These are phyloP conservation scores for Achaetomiella virescens DNA, from an alignment of 495 filamentous ascomycete species.

Conservation along the genomic window DNA sequence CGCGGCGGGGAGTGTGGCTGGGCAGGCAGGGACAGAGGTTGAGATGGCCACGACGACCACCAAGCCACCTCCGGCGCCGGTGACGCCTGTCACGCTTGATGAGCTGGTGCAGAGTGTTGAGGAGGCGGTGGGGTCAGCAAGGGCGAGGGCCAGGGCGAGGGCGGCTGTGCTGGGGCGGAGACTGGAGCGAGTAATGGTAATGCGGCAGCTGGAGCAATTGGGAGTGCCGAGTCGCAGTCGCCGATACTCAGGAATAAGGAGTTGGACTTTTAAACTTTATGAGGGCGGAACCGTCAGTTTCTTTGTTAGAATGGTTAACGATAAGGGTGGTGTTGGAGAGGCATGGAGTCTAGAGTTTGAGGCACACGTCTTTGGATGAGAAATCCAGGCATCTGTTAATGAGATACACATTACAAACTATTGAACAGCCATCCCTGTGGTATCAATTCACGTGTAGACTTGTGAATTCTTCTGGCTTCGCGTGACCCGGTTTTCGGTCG, in stretches of 20 bases:
- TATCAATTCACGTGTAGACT: no score
- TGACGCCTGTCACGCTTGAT: conserved; percentile 17
- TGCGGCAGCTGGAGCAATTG: background rate
- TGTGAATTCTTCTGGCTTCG: no score
- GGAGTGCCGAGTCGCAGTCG: background rate
- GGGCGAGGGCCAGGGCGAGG: conserved; percentile 11
- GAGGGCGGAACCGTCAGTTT: no score
- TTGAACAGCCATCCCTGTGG: no score
- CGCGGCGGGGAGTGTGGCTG: background rate
- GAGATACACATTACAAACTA: no score
- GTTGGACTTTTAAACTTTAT: conserved; percentile 8
- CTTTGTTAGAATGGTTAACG: no score
- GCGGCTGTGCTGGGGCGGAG: background rate
- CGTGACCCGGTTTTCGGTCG: no score
- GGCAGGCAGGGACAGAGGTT: background rate
- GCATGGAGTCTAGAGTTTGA: no score
- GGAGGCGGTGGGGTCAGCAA: conserved; percentile 15
- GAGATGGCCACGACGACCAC: background rate
- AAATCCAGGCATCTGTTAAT: no score
- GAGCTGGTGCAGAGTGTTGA: conserved; percentile 18
- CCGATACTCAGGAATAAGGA: background rate
- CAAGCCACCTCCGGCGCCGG: background rate
- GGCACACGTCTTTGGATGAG: no score
- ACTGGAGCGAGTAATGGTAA: background rate
- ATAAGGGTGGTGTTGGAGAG: no score